A percentile compares a stretch with the other conserved stretches of the same genome.
These are phyloP conservation scores for Lachancea mirantina DNA, from an alignment of 805 yeast species.

Conservation along the genomic window DNA sequence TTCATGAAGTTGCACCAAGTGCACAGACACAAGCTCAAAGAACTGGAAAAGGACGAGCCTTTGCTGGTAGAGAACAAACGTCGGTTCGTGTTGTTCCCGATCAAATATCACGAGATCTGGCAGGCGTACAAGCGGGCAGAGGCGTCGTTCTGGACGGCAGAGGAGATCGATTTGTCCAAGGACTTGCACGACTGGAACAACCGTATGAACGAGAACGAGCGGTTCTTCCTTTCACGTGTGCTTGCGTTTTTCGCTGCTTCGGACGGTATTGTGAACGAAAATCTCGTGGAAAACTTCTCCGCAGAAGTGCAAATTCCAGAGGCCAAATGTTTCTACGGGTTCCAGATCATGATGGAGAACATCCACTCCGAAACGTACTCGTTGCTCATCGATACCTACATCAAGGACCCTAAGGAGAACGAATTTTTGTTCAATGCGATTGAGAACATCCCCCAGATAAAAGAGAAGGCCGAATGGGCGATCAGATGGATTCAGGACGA, in stretches of 20 bases:
- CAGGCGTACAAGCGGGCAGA: conserved; percentile 98
- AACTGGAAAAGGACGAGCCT: conserved; percentile 81
- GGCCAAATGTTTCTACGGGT: conserved; percentile 97
- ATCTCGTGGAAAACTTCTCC: conserved; percentile 92
- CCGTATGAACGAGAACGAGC: conserved; percentile 81
- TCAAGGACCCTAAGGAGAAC: conserved; percentile 92
- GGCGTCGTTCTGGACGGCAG: conserved; percentile 99
- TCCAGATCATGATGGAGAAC: conserved; percentile 99
- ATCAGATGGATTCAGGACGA: conserved; percentile 90
- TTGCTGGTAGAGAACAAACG: conserved; percentile 73
- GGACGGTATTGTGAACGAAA: conserved; percentile 97
- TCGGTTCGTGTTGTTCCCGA: conserved; percentile 92
- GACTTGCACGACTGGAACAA: conserved; percentile 91
- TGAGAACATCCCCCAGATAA: conserved; percentile 92
- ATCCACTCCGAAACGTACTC: conserved; percentile 98
- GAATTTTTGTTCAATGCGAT: conserved; percentile 90
- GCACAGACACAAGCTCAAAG: conserved; percentile 69
- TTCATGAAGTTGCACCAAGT: conserved; percentile 57
- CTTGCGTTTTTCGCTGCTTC: conserved; percentile 98
- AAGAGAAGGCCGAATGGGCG: conserved; percentile 98
- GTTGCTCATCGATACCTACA: conserved; percentile 85
- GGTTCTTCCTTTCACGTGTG: conserved; percentile 85
- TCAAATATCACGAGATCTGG: conserved; percentile 96
- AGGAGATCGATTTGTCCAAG: conserved; percentile 92
- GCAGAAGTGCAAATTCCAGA: conserved; percentile 97